phyloP scores from a whole-genome alignment of 179 eudicot species.

The Nepenthes alata region DNA sequence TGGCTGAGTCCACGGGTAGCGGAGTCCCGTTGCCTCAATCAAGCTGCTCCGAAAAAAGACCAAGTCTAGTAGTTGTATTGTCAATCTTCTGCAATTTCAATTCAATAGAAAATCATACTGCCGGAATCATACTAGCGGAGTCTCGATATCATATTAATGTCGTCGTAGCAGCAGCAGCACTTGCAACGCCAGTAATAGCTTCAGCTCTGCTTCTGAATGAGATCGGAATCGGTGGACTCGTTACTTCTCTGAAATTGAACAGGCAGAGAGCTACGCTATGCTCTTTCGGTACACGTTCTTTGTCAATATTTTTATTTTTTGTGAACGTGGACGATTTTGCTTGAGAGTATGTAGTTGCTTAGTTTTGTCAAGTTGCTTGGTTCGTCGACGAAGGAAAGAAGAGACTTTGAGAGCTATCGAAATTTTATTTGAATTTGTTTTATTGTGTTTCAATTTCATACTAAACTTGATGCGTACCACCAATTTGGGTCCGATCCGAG shows the following conservation, averaged over 20 bases:
- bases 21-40: conserved; percentile 33
- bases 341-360: no score
- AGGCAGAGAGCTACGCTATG: conserved; percentile 48
- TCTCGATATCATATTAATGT: not conserved
- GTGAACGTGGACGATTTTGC: no score
- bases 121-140: conserved; percentile 9
- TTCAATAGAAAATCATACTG: conserved; percentile 10
- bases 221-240: conserved; percentile 95
- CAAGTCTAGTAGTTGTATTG: not conserved
- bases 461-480: no score
- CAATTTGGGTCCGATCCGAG: no score
- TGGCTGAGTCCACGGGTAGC: conserved; percentile 38
- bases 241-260: conserved; percentile 72
- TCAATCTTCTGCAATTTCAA: conserved; percentile 11
- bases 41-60: conserved; percentile 15
- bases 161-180: not conserved
- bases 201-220: conserved; percentile 35
- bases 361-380: no score
- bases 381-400: no score
- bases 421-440: no score
- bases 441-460: no score
- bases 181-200: not conserved
- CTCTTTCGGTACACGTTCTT: no score
- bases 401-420: no score
- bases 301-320: no score